A percentile compares a stretch with the other conserved stretches of the same genome.
Conservation (phyloP, 208 protist species). For the Crithidia expoeki region DNA sequence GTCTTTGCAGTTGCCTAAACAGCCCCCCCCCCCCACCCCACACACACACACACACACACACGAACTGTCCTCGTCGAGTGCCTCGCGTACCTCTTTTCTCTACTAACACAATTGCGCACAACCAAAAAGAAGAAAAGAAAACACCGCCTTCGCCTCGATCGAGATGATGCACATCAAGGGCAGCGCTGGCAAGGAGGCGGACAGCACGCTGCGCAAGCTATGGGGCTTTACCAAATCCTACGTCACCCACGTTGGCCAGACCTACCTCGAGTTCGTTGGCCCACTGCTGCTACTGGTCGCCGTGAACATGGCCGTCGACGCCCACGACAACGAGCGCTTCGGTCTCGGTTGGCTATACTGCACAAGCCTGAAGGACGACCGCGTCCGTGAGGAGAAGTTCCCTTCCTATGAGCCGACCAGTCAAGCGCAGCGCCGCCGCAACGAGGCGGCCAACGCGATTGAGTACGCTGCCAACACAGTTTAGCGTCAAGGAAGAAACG, state of each 20-base stretch:
- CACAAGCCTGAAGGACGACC: constrained; percentile 62
- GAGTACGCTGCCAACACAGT: constrained; percentile 60
- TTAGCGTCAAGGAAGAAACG: too few relatives aligned
- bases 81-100: too few relatives aligned
- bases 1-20: too few relatives aligned
- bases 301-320: constrained; percentile 55
- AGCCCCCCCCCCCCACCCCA: too few relatives aligned
- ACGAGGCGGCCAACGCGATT: constrained; percentile 63
- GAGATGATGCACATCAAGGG: constrained; percentile 28
- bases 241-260: constrained; percentile 38
- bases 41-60: too few relatives aligned
- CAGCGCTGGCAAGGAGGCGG: constrained; percentile 14
- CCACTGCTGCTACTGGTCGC: constrained; percentile 58
- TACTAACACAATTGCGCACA: background rate
- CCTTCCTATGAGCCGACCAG: constrained; percentile 75
- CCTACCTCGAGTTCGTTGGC: constrained; percentile 61
- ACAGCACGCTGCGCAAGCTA: constrained; percentile 15
- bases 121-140: too few relatives aligned
- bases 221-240: constrained; percentile 70
- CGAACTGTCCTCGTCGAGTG: too few relatives aligned
- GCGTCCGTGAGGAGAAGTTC: constrained; percentile 76
- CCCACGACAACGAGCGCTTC: constrained; percentile 78
- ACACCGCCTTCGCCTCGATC: too few relatives aligned
- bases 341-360: constrained; percentile 80
- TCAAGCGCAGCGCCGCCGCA: constrained; percentile 64